Conservation (phyloP, 2,329 filamentous ascomycete genomes). For the Cryphonectria radicalis region DNA sequence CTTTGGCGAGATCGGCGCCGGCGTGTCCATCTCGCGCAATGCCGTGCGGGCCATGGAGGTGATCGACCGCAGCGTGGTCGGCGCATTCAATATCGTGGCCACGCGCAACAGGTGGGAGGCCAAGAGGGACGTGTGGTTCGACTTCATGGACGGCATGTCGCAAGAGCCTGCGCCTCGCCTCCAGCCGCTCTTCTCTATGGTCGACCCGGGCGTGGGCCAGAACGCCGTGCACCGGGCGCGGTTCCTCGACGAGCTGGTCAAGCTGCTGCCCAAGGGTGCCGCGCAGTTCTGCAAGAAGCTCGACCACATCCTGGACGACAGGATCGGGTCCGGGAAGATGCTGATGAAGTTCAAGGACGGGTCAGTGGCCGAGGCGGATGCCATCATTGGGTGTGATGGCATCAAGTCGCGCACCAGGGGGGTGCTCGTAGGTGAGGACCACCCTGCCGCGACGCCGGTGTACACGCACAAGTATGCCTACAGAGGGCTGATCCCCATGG, state of each 20-base stretch:
- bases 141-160: slow-evolving; percentile 34
- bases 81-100: slow-evolving; percentile 36
- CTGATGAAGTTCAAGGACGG: slow-evolving; percentile 35
- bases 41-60: slow-evolving; percentile 39
- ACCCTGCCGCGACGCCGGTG: slow-evolving; percentile 44
- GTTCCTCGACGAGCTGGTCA: slow-evolving; percentile 36
- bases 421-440: slow-evolving; percentile 52
- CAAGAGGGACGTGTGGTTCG: slow-evolving; percentile 35
- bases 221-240: slow-evolving; percentile 34
- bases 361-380: slow-evolving; percentile 37
- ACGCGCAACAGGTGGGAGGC: slow-evolving; percentile 34
- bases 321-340: slow-evolving; percentile 22
- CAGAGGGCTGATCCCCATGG: slow-evolving; percentile 53
- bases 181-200: slow-evolving; percentile 32
- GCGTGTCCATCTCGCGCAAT: slow-evolving; percentile 43
- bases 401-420: slow-evolving; percentile 61
- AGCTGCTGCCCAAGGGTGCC: slow-evolving; percentile 32
- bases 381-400: slow-evolving; percentile 62
- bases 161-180: slow-evolving; percentile 23
- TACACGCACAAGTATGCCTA: slow-evolving; percentile 64
- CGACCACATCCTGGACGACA: slow-evolving; percentile 37
- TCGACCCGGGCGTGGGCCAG: slow-evolving; percentile 29
- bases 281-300: slow-evolving; percentile 37
- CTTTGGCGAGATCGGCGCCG: slow-evolving; percentile 44
- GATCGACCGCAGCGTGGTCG: slow-evolving; percentile 36